A percentile compares a stretch with the other conserved stretches of the same genome.
Evolutionary conservation across 805 yeast genomes (phyloP).

Genomic region (Kodamaea kaohsiungensis): DNA sequence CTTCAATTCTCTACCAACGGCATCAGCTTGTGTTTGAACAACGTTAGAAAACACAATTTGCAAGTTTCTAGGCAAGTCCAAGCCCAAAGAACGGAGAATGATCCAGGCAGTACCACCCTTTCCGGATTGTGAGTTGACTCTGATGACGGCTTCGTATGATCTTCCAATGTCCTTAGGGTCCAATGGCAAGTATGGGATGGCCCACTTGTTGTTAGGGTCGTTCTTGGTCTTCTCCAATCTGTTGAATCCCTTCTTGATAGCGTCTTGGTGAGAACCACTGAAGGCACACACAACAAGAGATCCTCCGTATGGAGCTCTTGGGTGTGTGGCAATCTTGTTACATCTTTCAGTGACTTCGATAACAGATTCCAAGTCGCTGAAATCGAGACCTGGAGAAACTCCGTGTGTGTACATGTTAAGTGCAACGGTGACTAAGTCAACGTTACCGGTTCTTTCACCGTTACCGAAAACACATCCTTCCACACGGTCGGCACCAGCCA

Average conservation of each 20-base stretch:
- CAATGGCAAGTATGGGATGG: slow-evolving; percentile 73
- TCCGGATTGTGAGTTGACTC: slow-evolving; percentile 87
- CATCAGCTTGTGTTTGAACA: slow-evolving; percentile 67
- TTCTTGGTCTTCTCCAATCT: slow-evolving; percentile 31
- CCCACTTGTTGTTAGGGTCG: slow-evolving; percentile 43
- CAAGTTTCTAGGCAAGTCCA: slow-evolving; percentile 71
- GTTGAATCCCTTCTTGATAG: slow-evolving; percentile 65
- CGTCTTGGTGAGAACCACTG: slow-evolving; percentile 73
- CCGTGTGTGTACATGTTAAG: slow-evolving; percentile 80
- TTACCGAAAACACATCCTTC: slow-evolving; percentile 83
- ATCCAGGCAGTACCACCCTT: slow-evolving; percentile 90
- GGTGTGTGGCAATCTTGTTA: slow-evolving; percentile 71
- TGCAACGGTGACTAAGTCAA: slow-evolving; percentile 74
- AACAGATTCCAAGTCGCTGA: slow-evolving; percentile 64
- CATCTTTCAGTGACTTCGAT: slow-evolving; percentile 73
- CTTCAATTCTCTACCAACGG: slow-evolving; percentile 67
- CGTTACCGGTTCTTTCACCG: slow-evolving; percentile 86
- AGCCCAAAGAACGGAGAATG: slow-evolving; percentile 64
- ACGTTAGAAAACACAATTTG: slow-evolving; percentile 67
- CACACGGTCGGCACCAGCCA: slow-evolving; percentile 86
- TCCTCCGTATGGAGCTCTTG: slow-evolving; percentile 82
- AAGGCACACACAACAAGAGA: slow-evolving; percentile 78
- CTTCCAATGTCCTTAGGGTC: slow-evolving; percentile 83
- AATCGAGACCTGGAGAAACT: slow-evolving; percentile 68
- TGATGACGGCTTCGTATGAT: slow-evolving; percentile 77